Conservation (phyloP, 768 basidiomycete species). For the Lanmaoa rubissima region DNA sequence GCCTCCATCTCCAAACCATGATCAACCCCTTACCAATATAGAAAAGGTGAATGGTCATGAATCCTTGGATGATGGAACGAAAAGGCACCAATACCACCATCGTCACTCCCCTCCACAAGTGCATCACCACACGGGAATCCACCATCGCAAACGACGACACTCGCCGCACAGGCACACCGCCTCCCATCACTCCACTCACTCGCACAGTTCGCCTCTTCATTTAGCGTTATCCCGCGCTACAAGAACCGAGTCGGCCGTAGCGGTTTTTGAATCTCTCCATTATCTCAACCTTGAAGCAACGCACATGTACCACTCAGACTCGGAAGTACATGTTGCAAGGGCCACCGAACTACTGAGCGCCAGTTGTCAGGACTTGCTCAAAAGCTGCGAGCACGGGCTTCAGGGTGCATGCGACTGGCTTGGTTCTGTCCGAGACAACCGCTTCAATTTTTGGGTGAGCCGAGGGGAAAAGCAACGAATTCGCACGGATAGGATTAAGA, state of each 20-base stretch:
- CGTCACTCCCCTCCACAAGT: slow-evolving; percentile 1
- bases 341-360: slow-evolving; percentile 46
- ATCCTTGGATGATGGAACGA: not conserved
- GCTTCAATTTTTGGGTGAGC: slow-evolving; percentile 39
- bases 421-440: slow-evolving; percentile 33
- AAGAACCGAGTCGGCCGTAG: slow-evolving; percentile 55
- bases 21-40: not conserved
- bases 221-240: slow-evolving; percentile 32
- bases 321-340: slow-evolving; percentile 40
- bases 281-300: slow-evolving; percentile 68
- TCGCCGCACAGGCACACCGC: slow-evolving; percentile 10
- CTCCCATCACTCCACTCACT: slow-evolving; percentile 31
- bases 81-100: not conserved
- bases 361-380: slow-evolving; percentile 55
- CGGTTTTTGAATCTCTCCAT: slow-evolving; percentile 69
- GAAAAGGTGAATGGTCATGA: not conserved
- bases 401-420: slow-evolving; percentile 52
- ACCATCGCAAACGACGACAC: slow-evolving; percentile 11
- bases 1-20: slow-evolving; percentile 29
- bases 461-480: slow-evolving; percentile 29
- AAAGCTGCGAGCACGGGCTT: slow-evolving; percentile 41
- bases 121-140: slow-evolving; percentile 1
- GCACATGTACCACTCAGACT: slow-evolving; percentile 48
- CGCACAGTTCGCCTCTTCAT: slow-evolving; percentile 40
- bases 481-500: slow-evolving; percentile 36